phyloP scores from a whole-genome alignment of 164 flowering plant species.

The Echeveria elegans region DNA sequence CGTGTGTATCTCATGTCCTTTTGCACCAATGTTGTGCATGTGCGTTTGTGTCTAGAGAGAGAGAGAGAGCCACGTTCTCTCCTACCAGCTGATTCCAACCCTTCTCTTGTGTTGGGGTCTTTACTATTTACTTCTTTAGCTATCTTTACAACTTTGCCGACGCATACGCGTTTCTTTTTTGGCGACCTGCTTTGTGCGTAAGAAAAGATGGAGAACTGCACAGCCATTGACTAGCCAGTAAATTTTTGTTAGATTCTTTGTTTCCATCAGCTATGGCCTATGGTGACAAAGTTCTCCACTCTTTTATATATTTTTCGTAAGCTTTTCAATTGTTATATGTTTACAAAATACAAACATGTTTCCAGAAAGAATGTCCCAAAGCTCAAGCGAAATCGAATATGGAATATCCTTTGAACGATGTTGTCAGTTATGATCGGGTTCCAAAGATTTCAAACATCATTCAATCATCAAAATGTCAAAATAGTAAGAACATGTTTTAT shows the following conservation, averaged over 20 bases:
- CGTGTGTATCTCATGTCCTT: conserved; percentile 1
- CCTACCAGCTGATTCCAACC: neutral
- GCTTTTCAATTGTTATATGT: too few species aligned
- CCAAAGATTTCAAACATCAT: neutral
- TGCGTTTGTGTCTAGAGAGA: neutral
- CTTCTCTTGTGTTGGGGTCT: neutral
- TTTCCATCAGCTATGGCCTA: neutral
- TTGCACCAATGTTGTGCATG: neutral
- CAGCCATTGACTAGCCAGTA: neutral
- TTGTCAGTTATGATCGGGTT: too few species aligned
- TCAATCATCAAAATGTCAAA: neutral
- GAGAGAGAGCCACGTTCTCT: conserved; percentile 5
- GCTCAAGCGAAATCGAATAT: too few species aligned
- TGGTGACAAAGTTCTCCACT: neutral
- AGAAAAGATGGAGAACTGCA: neutral
- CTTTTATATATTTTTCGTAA: neutral
- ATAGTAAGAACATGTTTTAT: neutral
- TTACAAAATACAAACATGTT: too few species aligned
- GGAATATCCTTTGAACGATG: too few species aligned
- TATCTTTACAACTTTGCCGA: conserved; percentile 4
- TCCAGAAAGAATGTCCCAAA: too few species aligned
- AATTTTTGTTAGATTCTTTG: neutral
- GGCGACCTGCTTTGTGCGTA: neutral
- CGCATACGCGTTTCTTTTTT: neutral
- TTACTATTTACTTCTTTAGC: neutral